Base-by-base conservation (phyloP, 129 eudicot genomes). In the Chrysanthemum makinoi region DNA sequence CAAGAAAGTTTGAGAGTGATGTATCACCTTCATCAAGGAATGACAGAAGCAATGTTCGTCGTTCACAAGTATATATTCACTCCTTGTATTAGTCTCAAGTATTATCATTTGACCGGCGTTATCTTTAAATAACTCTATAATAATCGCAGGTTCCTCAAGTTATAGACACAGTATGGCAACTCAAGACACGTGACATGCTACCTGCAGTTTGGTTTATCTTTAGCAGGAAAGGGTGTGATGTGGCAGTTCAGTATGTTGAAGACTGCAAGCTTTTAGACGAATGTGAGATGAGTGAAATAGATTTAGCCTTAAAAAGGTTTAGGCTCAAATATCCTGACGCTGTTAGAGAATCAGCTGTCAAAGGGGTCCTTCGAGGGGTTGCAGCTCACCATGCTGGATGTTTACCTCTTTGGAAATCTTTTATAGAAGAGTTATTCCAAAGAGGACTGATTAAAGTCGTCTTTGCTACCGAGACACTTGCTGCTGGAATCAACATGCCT, bases 401-500 rank as follows among this genome's bases (percentile, higher is more conserved):
- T 79, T 82, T 94, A 69, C 97, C 99, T 30, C 86, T 94, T 28
- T 94, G 99, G 99, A 94, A 94, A 80, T 90, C 99, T 50, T 94
- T 94, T 65, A 84, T 94, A 9, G 99, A 94, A 79, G 99, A 94
- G 75, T 82, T 94, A 75, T 94, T 94, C 48, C 99, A 94, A 71
- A 82, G 77, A 75, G 99, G 99, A 64, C 87, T 94, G 35, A 83
- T 94, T 17, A 94, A 94, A 83, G 99, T 89, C 46, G 93, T 94
- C 70, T 94, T 94, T 61, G 99, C 99, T 72, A 94, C 98, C 12
- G 99, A 94, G 81, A 94, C 99, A 33, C 97, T 94, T 69, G 99
- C 99, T 65, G 97, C 99, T 66, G 99, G 99, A 35, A 94, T 94
- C 64, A 94, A 94, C 86, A 94, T 94, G 99, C 99, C 99, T 74